A percentile compares a stretch with the other conserved stretches of the same genome.
Evolutionary conservation across 2,329 filamentous ascomycete genomes (phyloP).

Genomic region (Spiromastix sp.): DNA sequence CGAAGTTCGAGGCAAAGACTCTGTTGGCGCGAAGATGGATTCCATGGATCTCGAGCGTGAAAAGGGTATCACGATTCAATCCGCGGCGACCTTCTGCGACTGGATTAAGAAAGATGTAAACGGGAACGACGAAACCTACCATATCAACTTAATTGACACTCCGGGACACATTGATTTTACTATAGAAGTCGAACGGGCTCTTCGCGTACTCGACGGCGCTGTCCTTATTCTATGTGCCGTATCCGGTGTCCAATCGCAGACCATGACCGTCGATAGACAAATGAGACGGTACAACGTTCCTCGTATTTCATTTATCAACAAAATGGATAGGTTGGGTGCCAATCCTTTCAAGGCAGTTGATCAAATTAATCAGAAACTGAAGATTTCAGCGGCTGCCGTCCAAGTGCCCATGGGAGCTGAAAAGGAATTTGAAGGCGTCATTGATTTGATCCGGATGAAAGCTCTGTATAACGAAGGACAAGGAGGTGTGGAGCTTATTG

Average conservation of each 20-base stretch:
- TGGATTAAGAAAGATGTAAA: slow-evolving; percentile 77
- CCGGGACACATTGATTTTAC: slow-evolving; percentile 99
- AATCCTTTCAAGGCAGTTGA: slow-evolving; percentile 97
- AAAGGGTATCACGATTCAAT: slow-evolving; percentile 98
- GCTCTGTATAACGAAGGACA: slow-evolving; percentile 84
- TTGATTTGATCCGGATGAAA: slow-evolving; percentile 87
- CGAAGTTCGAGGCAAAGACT: slow-evolving; percentile 81
- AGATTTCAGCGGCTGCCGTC: slow-evolving; percentile 82
- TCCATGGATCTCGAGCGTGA: slow-evolving; percentile 98
- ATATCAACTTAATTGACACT: slow-evolving; percentile 97
- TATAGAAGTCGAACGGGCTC: slow-evolving; percentile 91
- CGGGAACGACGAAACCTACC: slow-evolving; percentile 80
- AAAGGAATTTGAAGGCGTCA: slow-evolving; percentile 82
- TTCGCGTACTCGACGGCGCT: slow-evolving; percentile 89
- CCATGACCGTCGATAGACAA: slow-evolving; percentile 94
- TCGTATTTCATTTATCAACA: slow-evolving; percentile 93
- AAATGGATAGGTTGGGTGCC: slow-evolving; percentile 98
- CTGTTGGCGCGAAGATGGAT: slow-evolving; percentile 98
- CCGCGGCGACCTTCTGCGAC: slow-evolving; percentile 93
- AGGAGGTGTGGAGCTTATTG: slow-evolving; percentile 65
- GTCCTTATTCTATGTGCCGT: slow-evolving; percentile 98
- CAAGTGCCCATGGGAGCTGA: slow-evolving; percentile 91
- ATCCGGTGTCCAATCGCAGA: slow-evolving; percentile 93
- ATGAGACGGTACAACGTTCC: slow-evolving; percentile 98
- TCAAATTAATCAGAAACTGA: slow-evolving; percentile 93